These are phyloP conservation scores for Quercus suber DNA, from an alignment of 306 rosid genomes.

Conservation along the genomic window DNA sequence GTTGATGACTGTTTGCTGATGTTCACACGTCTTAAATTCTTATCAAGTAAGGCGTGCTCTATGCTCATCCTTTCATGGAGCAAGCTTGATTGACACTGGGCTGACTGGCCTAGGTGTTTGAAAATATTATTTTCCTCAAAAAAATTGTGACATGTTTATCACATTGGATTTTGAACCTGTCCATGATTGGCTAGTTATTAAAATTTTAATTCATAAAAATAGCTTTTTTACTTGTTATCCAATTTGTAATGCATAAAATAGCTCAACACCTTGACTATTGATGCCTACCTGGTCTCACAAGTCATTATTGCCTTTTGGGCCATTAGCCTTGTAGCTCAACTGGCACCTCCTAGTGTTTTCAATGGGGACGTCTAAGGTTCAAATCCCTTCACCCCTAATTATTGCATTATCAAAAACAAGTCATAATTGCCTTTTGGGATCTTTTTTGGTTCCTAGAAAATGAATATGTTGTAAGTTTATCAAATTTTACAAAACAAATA, in stretches of 20 bases:
- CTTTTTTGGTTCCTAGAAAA: background rate
- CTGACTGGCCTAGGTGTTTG: background rate
- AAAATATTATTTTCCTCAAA: background rate
- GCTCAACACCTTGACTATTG: background rate
- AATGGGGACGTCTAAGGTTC: too few species aligned
- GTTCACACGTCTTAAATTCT: background rate
- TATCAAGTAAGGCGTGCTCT: background rate
- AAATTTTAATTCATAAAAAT: background rate
- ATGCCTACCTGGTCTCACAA: background rate
- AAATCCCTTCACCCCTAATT: too few species aligned
- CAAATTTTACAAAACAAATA: background rate
- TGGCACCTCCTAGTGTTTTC: too few species aligned
- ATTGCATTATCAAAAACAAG: too few species aligned
- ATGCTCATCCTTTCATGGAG: background rate
- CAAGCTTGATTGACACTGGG: background rate
- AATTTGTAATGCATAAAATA: background rate
- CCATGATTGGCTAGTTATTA: background rate
- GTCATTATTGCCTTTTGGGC: background rate
- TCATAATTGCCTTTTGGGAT: too few species aligned
- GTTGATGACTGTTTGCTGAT: background rate
- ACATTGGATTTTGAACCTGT: background rate
- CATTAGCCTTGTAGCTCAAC: too few species aligned
- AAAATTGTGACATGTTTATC: background rate
- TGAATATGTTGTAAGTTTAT: background rate
- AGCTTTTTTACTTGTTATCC: background rate